Percentiles rank a stretch among this genome's conserved stretches.
Conservation (phyloP, 2,329 filamentous ascomycete genomes). For the Verticillium albo-atrum region DNA sequence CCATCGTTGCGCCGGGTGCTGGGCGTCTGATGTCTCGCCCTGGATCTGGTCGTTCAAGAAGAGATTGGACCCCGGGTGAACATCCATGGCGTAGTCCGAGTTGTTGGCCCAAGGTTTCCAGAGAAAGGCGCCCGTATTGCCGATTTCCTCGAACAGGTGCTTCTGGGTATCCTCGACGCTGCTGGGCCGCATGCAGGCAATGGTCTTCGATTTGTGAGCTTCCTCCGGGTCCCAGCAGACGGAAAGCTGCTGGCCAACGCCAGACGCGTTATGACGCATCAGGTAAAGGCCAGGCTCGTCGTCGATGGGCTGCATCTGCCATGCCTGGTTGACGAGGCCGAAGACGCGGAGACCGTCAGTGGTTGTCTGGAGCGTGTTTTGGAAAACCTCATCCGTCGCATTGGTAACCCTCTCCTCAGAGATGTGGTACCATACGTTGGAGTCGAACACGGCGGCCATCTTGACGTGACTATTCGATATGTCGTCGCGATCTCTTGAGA, state of each 20-base stretch:
- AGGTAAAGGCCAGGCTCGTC: conserved; percentile 22
- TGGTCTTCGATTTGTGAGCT: conserved; percentile 18
- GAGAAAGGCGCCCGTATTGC: conserved; percentile 22
- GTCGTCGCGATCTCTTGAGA: background rate
- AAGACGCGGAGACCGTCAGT: conserved; percentile 17
- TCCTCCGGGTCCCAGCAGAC: conserved; percentile 20
- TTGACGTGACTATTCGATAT: background rate
- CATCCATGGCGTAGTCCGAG: conserved; percentile 25
- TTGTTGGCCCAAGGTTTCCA: conserved; percentile 17
- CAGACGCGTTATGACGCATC: conserved; percentile 21
- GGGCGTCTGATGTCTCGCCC: conserved; percentile 2
- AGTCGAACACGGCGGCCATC: conserved; percentile 22
- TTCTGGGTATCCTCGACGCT: conserved; percentile 21
- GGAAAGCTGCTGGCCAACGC: conserved; percentile 22
- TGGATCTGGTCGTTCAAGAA: conserved; percentile 24
- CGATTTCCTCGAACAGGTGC: conserved; percentile 27
- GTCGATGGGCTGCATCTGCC: conserved; percentile 23
- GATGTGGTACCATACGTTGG: conserved; percentile 30
- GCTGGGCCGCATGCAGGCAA: conserved; percentile 21
- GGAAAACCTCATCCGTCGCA: conserved; percentile 15
- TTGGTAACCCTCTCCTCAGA: conserved; percentile 28
- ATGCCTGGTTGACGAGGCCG: conserved; percentile 11
- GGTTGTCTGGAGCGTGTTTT: conserved; percentile 10
- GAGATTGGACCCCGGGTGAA: conserved; percentile 22
- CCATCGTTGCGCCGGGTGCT: conserved; percentile 27